Evolutionary conservation across 192 early-diverging fungal genomes (phyloP), one percentile per base, ranked within the genome.

Genomic region (Phlyctochytrium arcticum): DNA sequence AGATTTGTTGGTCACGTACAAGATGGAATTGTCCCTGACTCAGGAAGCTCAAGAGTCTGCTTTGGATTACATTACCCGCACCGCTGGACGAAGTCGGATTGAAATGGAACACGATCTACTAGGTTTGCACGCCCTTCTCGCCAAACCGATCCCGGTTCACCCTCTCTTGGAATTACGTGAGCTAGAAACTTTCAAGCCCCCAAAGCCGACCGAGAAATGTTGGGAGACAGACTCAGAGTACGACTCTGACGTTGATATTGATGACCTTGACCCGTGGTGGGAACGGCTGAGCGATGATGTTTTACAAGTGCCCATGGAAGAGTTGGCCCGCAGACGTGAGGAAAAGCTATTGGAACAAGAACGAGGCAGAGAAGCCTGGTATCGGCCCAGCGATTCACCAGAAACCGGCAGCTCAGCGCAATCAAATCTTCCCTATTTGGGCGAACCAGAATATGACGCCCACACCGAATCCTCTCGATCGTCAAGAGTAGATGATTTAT

Each of bases 201-300:
- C 35, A 3, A 67, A 66, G 29, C 29, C 29, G 35, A 55, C 56
- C 17, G 35, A 55, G 44, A 48, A 75, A 39, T 63, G 48, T 36
- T 83, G 81, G 81, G 74, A 80, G 1, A 62, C 37, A 10, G 81
- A 83, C 57, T 35, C 49, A 15, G 78, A 80, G 24, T 83, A 72
- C 70, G 81, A 83, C 44, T 79, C 76, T 39, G 81, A 83, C 34
- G 58, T 71, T 3, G 80, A 81, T 24, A 49, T 44, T 21, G 73
- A 72, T 27, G 63, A 51, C 31, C 0, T 17, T 4, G 15, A n/a
- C 2, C 15, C 39, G 39, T 44, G 39, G 39, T 44, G 39, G 39
- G 21, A 19, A 44, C 39, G 39, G 39, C n/a, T n/a, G n/a, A n/a
- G n/a, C n/a, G n/a, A n/a, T n/a, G n/a, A n/a, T n/a, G n/a, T n/a